Evolutionary conservation across 148 eudicot genomes (phyloP).

Genomic region (Chenopodium album): DNA sequence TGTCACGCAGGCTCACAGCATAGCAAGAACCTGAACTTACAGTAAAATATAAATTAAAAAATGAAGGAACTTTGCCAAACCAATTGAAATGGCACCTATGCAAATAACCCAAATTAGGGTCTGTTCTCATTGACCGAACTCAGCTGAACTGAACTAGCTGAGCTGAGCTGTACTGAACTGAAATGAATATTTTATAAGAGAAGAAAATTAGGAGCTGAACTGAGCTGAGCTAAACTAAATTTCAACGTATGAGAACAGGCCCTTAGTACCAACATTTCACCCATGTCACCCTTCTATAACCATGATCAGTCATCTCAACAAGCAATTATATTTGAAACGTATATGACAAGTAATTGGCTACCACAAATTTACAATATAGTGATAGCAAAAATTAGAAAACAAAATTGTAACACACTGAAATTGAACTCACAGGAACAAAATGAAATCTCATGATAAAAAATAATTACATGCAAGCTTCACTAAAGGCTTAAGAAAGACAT

Average conservation of each 20-base stretch:
- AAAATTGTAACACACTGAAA: neutral
- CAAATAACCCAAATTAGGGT: neutral
- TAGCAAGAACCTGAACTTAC: constrained; percentile 72
- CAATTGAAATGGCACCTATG: neutral
- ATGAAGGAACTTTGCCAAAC: neutral
- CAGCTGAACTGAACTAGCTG: too few species aligned
- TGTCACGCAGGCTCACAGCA: constrained; percentile 49
- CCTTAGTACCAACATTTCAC: neutral
- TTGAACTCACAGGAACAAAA: neutral
- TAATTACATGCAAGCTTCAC: neutral
- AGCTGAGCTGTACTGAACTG: too few species aligned
- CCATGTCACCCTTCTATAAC: neutral
- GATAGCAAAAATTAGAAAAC: too few species aligned
- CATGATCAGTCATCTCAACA: neutral
- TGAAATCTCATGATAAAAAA: neutral
- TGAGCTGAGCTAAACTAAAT: too few species aligned
- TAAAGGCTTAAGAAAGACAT: neutral
- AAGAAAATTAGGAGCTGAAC: too few species aligned
- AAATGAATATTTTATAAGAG: too few species aligned
- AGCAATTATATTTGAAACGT: neutral
- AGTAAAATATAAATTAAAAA: neutral
- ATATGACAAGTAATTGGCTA: neutral
- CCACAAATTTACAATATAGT: neutral
- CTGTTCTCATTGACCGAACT: too few species aligned
- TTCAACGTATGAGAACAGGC: too few species aligned